Evolutionary conservation across 768 basidiomycete species (phyloP), one percentile per base, ranked within the genome.

Genomic region (Lactarius hatsudake): DNA sequence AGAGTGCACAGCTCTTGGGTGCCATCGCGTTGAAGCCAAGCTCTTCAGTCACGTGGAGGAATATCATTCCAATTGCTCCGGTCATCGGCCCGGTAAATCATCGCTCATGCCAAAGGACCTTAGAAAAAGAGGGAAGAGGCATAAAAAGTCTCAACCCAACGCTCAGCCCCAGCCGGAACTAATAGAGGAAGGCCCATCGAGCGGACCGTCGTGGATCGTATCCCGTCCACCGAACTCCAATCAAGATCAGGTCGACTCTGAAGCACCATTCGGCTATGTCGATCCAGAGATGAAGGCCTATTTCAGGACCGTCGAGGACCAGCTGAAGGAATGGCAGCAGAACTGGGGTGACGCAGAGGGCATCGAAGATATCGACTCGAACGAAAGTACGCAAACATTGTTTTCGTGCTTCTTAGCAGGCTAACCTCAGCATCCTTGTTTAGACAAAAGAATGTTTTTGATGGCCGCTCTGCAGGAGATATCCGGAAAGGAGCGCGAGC

Each of bases 211-310:
- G 5, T 93, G 91, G 91, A 91, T 92, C 61, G 79, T 85, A 12
- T 73, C 80, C 20, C 76, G 75, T 40, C 72, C 75, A 26, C 23
- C 51, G 38, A 63, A 74, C n/a, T 67, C 71, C 6, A 76, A 79
- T 45, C 81, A 82, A 60, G 63, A 80, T 45, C 81, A 82, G 61
- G 63, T 77, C 62, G 81, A 87, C 72, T 74, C 74, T 18, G 91
- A 93, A 67, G 90, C 91, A 54, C 94, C 95, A 2, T 97, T 95
- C 75, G 96, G 94, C 65, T 90, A 87, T 67, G 87, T 96, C 9
- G 94, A 96, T 71, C 84, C 85, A 23, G 95, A 96, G 73, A 81
- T 96, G 36, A 96, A 96, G 76, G 92, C 94, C 1, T 98, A 98
- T 78, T 96, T 97, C 72, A 80, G 90, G 55, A 93, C 87, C 1